Percentiles rank a stretch among this genome's conserved stretches.
Evolutionary conservation across 106 monocot genomes (phyloP).

Genomic region (Dendrobium huoshanense): DNA sequence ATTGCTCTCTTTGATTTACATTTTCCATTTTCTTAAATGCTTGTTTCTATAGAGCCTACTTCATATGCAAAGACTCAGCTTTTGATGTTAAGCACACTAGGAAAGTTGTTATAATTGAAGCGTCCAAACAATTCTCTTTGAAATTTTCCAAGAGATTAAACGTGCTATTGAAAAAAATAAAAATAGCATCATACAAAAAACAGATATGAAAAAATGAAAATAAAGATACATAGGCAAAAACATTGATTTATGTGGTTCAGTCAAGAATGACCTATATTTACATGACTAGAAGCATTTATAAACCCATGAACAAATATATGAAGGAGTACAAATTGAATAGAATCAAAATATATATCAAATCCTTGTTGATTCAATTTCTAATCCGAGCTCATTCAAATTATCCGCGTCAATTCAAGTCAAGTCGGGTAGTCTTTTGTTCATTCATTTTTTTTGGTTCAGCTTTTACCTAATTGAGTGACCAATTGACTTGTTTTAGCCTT

Average conservation of each 20-base stretch:
- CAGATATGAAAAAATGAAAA: background rate
- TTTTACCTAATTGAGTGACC: too few species aligned
- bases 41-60: background rate
- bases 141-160: background rate
- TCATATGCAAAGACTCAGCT: background rate
- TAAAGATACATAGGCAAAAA: background rate
- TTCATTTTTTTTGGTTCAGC: too few species aligned
- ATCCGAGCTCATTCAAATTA: too few species aligned
- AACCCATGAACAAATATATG: background rate
- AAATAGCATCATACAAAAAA: background rate
- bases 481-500: too few species aligned
- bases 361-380: too few species aligned
- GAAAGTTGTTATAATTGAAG: background rate
- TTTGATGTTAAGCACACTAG: conserved; percentile 4
- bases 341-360: background rate
- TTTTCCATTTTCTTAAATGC: background rate
- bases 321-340: background rate
- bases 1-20: background rate
- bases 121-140: background rate
- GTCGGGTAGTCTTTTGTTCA: too few species aligned
- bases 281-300: background rate
- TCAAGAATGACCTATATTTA: background rate
- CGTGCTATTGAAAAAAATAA: background rate
- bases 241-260: background rate
- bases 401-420: too few species aligned